Percentiles rank a stretch among this genome's conserved stretches.
Evolutionary conservation across 2,329 filamentous ascomycete genomes (phyloP).

Genomic region (Fusarium sp.): DNA sequence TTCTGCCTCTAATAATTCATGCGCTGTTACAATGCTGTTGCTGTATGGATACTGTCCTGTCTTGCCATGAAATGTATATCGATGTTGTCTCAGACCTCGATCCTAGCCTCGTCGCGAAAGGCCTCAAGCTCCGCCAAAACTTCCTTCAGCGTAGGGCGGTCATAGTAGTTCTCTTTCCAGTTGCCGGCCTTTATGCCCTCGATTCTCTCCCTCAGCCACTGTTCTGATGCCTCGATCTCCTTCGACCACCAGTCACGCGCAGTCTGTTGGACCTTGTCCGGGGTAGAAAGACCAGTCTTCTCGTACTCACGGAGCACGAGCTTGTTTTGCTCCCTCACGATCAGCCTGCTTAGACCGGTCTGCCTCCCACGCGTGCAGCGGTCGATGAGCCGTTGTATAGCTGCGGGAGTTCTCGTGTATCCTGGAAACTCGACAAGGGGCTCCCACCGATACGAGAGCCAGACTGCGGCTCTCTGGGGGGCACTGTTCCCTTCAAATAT

Average conservation of each 20-base stretch:
- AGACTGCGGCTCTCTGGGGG: conserved; percentile 70
- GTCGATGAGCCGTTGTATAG: conserved; percentile 65
- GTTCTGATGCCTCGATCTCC: conserved; percentile 65
- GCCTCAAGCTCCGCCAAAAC: conserved; percentile 55
- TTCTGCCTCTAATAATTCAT: conserved; percentile 2
- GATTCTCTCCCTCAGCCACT: conserved; percentile 61
- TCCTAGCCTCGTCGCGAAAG: conserved; percentile 45
- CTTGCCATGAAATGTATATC: not conserved
- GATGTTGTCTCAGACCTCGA: conserved; percentile 28
- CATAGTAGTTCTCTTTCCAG: conserved; percentile 68
- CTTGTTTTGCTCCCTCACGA: conserved; percentile 63
- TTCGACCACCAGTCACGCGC: conserved; percentile 65
- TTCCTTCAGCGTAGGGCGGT: conserved; percentile 63
- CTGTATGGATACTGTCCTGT: conserved; percentile 12
- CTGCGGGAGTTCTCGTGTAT: conserved; percentile 64
- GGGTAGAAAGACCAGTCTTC: conserved; percentile 52
- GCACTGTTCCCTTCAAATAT: conserved; percentile 74
- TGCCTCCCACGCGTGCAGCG: conserved; percentile 67
- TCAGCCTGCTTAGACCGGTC: conserved; percentile 60
- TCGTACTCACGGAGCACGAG: conserved; percentile 60
- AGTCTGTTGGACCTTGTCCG: conserved; percentile 55
- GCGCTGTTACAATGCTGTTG: conserved; percentile 13
- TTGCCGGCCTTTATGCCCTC: conserved; percentile 57
- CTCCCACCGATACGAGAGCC: conserved; percentile 73
- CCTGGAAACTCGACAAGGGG: conserved; percentile 70